Evolutionary conservation across 1,284 basidiomycete species (phyloP).

Genomic region (Leccinum laetum): DNA sequence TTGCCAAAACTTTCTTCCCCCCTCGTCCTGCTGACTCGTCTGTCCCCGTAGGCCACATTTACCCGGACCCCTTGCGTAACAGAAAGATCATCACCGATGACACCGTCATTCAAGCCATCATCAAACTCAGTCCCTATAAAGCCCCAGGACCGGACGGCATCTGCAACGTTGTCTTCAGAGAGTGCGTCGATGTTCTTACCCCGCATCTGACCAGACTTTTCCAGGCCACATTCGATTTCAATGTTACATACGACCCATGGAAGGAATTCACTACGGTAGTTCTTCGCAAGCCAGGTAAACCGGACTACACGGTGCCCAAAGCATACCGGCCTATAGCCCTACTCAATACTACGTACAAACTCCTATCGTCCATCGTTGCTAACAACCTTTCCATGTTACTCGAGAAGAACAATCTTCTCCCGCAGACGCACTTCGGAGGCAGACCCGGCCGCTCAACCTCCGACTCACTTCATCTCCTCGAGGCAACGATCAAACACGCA

Average conservation of each 20-base stretch:
- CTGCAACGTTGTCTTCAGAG: background rate
- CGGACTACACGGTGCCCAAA: background rate
- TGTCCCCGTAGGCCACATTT: background rate
- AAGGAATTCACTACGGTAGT: background rate
- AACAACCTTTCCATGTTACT: too few relatives aligned
- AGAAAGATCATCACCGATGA: background rate
- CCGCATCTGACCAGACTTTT: background rate
- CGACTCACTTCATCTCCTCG: too few relatives aligned
- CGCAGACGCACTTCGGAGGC: too few relatives aligned
- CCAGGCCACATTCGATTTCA: slow-evolving; percentile 27
- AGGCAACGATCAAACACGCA: too few relatives aligned
- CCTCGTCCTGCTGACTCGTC: background rate
- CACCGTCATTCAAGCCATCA: background rate
- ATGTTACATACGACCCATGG: background rate
- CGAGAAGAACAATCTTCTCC: too few relatives aligned
- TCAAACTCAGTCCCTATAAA: background rate
- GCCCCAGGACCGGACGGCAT: background rate
- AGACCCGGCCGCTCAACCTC: too few relatives aligned
- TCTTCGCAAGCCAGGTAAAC: background rate
- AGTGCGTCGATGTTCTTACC: background rate
- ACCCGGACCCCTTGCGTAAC: background rate
- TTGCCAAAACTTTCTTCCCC: background rate
- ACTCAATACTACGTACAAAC: background rate
- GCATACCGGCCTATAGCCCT: background rate
- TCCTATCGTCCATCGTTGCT: background rate